Conservation (phyloP, 2,329 filamentous ascomycete genomes). For the Lasiodiplodia hormozganensis region DNA sequence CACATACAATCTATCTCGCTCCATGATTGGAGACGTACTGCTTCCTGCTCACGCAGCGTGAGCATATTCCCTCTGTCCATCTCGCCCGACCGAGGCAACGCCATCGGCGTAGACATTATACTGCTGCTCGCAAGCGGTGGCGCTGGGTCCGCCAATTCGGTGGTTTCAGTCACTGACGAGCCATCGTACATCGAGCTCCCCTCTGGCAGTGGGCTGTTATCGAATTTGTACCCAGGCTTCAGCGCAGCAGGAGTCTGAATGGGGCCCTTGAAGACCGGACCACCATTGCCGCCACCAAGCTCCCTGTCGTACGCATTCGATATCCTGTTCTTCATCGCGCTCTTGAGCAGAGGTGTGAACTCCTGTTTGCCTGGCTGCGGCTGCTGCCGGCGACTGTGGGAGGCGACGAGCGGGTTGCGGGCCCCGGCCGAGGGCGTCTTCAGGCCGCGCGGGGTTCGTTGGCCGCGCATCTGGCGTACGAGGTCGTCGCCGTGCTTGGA, state of each 20-base stretch:
- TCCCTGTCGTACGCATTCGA: slow-evolving; percentile 44
- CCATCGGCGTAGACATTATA: slow-evolving; percentile 78
- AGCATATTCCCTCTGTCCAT: slow-evolving; percentile 88
- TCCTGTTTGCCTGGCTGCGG: slow-evolving; percentile 66
- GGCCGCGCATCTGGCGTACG: slow-evolving; percentile 70
- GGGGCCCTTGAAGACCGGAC: slow-evolving; percentile 32
- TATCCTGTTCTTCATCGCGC: slow-evolving; percentile 74
- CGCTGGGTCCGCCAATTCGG: slow-evolving; percentile 64
- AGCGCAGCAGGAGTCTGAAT: slow-evolving; percentile 73
- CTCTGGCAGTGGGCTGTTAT: slow-evolving; percentile 78
- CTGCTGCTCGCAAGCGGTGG: slow-evolving; percentile 82
- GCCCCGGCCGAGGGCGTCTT: slow-evolving; percentile 71
- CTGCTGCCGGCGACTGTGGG: slow-evolving; percentile 55
- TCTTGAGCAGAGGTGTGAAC: slow-evolving; percentile 93
- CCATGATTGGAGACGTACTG: slow-evolving; percentile 58
- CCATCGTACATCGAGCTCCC: slow-evolving; percentile 70
- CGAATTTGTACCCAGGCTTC: slow-evolving; percentile 67
- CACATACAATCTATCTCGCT: background rate
- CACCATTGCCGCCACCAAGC: slow-evolving; percentile 40
- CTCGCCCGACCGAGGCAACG: slow-evolving; percentile 69
- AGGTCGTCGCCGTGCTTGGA: slow-evolving; percentile 75
- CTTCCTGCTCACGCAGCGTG: slow-evolving; percentile 92
- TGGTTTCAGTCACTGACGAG: slow-evolving; percentile 27
- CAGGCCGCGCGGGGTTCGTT: slow-evolving; percentile 56
- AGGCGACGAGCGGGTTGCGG: slow-evolving; percentile 68